Conservation (phyloP, 306 rosid genomes). For the Mimosa pudica region DNA sequence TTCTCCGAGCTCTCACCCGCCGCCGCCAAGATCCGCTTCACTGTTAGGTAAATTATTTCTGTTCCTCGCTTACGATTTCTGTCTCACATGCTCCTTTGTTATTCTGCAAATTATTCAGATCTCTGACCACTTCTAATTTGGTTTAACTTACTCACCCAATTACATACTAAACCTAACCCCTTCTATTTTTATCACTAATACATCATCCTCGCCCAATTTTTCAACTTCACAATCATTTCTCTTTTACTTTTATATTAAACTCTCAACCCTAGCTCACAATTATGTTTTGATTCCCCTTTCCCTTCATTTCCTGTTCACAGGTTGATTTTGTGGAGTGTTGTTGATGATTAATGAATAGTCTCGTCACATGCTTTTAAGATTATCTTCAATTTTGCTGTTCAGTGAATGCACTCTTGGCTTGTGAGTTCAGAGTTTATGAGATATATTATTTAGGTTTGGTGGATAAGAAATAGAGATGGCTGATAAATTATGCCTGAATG, state of each 20-base stretch:
- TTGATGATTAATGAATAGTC: neutral
- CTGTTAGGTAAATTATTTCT: neutral
- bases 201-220: neutral
- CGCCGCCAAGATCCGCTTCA: neutral
- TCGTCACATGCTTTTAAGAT: slow-evolving; percentile 12
- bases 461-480: slow-evolving; percentile 40
- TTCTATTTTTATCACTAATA: neutral
- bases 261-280: neutral
- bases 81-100: slow-evolving; percentile 50
- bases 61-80: slow-evolving; percentile 8
- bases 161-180: neutral
- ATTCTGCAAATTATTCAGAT: slow-evolving; percentile 47
- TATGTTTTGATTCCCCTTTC: too few relatives aligned
- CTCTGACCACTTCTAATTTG: neutral
- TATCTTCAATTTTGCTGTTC: slow-evolving; percentile 16
- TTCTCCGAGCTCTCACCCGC: too few relatives aligned
- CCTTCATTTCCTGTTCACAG: slow-evolving; percentile 1
- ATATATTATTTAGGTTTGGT: slow-evolving; percentile 20
- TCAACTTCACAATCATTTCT: neutral
- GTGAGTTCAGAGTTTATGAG: slow-evolving; percentile 33
- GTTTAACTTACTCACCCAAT: neutral
- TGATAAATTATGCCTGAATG: slow-evolving; percentile 72
- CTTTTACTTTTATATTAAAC: too few relatives aligned
- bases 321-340: neutral
- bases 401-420: neutral